Conservation (phyloP, 108 stramenopile genomes). For the Pseudonitzschia delicatissima region DNA sequence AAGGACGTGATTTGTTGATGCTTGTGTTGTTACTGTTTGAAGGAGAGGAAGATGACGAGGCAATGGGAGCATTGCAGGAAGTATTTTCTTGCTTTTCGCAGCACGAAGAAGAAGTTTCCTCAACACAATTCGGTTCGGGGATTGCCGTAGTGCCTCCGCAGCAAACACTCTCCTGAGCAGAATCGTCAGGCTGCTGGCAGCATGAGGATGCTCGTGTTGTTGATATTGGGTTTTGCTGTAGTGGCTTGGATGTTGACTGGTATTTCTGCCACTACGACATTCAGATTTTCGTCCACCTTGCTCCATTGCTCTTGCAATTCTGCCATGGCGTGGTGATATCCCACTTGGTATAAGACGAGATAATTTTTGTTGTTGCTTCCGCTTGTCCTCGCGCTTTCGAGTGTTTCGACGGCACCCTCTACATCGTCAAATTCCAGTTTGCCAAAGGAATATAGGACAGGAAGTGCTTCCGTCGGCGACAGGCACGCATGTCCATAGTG, state of each 20-base stretch:
- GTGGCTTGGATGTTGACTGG: constrained; percentile 12
- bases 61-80: not conserved
- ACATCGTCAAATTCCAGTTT: constrained; percentile 28
- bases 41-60: not conserved
- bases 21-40: constrained; percentile 29
- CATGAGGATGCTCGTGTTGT: not conserved
- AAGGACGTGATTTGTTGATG: too few species aligned
- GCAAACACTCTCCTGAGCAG: not conserved
- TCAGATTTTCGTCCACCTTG: constrained; percentile 1
- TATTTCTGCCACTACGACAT: constrained; percentile 26
- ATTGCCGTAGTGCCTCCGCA: constrained; percentile 5
- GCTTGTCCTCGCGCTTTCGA: constrained; percentile 16
- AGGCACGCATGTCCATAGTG: constrained; percentile 94
- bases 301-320: constrained; percentile 44
- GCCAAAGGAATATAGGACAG: constrained; percentile 82
- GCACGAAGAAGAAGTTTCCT: not conserved
- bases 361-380: constrained; percentile 26
- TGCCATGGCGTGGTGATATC: constrained; percentile 76
- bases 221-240: not conserved
- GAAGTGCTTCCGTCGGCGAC: constrained; percentile 49
- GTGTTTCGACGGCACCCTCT: constrained; percentile 15
- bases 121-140: not conserved
- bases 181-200: constrained; percentile 2
- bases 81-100: not conserved
- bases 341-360: constrained; percentile 77